Base-by-base conservation (phyloP, 2,329 filamentous ascomycete species). In the Epichloe sp. region DNA sequence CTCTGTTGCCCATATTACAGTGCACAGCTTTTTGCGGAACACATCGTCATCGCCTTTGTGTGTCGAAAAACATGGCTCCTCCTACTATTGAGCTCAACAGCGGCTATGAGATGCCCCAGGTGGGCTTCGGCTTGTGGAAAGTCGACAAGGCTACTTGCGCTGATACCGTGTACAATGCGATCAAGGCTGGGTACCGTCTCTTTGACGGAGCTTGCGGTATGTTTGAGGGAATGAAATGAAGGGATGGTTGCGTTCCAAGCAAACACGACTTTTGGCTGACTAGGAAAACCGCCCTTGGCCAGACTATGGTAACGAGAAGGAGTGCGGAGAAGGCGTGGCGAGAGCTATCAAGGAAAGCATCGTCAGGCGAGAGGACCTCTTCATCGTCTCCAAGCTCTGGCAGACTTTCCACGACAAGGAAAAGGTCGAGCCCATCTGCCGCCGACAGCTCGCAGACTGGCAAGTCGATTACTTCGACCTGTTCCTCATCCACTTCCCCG, bases 301-400 rank as follows among this genome's bases (percentile, higher is more conserved):
- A 52, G 86, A 90, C 68, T 91, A 93, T 69, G 85, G 85, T 61
- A 91, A 91, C 66, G 87, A 91, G 69, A 79, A 80, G 59, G 85
- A 89, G 68, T 81, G 78, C 57, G 87, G 86, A 53, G 71, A 89
- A 65, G 87, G 87, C 61, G 77, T 91, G 45, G 79, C 82, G 53
- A 84, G 85, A 59, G 87, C 87, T 62, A 88, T 93, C 70, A 78
- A 84, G 63, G 87, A 93, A 10, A 85, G 86, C 43, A 68, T 91
- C 53, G 86, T 90, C 59, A 88, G 83, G 74, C 84, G 87, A 54
- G 81, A 86, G 69, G 88, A 95, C 23, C 85, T 95, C 65, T 95
- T 95, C 79, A 82, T 95, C 64, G 86, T 90, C 57, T 88, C 85
- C 69, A 95, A 95, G 76, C 83, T 95, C 53, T 95, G 89, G 88